These are phyloP conservation scores for Mucor velutinosus DNA, from an alignment of 371 early-diverging fungal genomes.

Conservation along the genomic window DNA sequence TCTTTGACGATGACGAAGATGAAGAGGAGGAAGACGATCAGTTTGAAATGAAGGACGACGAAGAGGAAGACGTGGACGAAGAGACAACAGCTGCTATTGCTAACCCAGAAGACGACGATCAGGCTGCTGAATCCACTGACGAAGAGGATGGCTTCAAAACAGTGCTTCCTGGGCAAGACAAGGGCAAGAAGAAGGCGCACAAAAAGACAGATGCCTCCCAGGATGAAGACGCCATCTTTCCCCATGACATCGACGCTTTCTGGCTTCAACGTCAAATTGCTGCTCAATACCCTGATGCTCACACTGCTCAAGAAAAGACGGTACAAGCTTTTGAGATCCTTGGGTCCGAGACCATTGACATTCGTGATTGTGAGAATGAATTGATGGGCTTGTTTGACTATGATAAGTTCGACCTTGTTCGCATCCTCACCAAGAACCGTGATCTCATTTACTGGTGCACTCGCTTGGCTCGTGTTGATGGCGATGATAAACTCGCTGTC, in stretches of 20 bases:
- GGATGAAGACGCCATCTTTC: constrained; percentile 43
- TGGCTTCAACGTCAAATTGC: constrained; percentile 94
- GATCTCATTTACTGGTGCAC: constrained; percentile 93
- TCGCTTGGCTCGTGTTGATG: constrained; percentile 75
- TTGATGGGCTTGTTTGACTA: constrained; percentile 93
- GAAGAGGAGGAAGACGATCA: constrained; percentile 68
- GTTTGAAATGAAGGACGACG: constrained; percentile 64
- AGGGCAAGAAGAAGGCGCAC: constrained; percentile 30
- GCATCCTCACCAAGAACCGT: constrained; percentile 82
- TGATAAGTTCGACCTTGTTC: constrained; percentile 92
- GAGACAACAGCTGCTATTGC: constrained; percentile 10
- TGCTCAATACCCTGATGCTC: constrained; percentile 81
- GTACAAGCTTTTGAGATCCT: constrained; percentile 76
- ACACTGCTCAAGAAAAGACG: constrained; percentile 86
- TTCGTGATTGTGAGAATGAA: constrained; percentile 92
- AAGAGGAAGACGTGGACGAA: constrained; percentile 50
- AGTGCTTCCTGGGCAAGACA: constrained; percentile 51
- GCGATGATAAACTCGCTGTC: constrained; percentile 56
- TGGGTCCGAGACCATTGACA: constrained; percentile 59
- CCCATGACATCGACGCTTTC: constrained; percentile 94
- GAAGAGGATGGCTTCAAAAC: constrained; percentile 60
- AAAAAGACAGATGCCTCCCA: constrained; percentile 20
- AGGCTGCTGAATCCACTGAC: constrained; percentile 36
- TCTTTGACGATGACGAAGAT: constrained; percentile 75
- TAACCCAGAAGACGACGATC: constrained; percentile 18